phyloP scores from a whole-genome alignment of 2,329 filamentous ascomycete genomes.

The Hymenoscyphus occultus region DNA sequence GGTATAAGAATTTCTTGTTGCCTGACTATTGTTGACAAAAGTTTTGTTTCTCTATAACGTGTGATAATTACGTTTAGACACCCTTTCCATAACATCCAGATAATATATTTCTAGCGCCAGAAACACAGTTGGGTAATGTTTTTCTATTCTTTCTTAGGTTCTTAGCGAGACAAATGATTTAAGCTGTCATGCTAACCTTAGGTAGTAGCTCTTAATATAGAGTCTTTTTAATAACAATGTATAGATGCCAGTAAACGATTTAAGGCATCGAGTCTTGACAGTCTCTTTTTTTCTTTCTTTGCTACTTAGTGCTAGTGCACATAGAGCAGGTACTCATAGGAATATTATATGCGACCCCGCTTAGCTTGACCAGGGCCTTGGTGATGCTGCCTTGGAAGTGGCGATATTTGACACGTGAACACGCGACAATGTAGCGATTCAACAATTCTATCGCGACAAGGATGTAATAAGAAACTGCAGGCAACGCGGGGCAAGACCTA shows the following conservation, averaged over 20 bases:
- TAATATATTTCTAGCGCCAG: not conserved
- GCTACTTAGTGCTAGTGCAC: not conserved
- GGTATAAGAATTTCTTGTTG: not conserved
- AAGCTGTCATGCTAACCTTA: not conserved
- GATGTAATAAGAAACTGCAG: not conserved
- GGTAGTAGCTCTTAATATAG: not conserved
- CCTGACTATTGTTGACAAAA: not conserved
- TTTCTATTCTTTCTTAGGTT: not conserved
- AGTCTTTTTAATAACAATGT: not conserved
- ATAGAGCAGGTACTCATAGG: not conserved
- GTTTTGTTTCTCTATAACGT: not conserved
- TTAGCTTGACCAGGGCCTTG: not conserved
- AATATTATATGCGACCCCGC: too few species aligned
- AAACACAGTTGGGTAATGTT: not conserved
- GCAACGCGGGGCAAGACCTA: not conserved
- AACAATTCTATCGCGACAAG: not conserved
- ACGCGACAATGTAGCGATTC: not conserved
- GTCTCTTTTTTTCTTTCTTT: not conserved
- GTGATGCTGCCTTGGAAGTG: not conserved
- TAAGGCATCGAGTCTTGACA: not conserved
- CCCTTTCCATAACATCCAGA: not conserved
- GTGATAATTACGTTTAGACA: not conserved
- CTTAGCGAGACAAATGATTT: not conserved
- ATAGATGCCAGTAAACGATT: not conserved
- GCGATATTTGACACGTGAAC: not conserved